Evolutionary conservation across 2,329 filamentous ascomycete genomes (phyloP).

Genomic region (Pseudogymnoascus sp.): DNA sequence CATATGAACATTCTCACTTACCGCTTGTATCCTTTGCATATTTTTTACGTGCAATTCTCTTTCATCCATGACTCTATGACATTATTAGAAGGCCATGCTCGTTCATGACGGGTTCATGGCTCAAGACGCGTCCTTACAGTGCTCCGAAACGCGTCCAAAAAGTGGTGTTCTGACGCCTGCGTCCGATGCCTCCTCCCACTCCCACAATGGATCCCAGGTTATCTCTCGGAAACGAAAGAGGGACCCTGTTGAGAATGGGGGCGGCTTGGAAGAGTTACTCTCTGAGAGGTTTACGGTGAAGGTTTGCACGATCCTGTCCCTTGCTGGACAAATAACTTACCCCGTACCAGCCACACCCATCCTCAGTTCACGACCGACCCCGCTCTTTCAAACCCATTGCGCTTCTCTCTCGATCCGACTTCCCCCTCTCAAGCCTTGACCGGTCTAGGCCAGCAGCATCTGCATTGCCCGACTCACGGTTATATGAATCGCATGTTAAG

Average conservation of each 20-base stretch:
- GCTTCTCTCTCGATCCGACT: constrained; percentile 54
- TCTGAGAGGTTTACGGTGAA: constrained; percentile 31
- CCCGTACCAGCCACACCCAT: constrained; percentile 47
- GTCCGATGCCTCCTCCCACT: constrained; percentile 24
- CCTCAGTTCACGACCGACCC: constrained; percentile 46
- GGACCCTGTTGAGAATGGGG: constrained; percentile 20
- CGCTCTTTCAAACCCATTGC: constrained; percentile 54
- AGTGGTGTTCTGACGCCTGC: constrained; percentile 27
- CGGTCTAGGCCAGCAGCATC: constrained; percentile 38
- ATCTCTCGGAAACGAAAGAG: constrained; percentile 32
- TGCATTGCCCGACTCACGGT: constrained; percentile 46
- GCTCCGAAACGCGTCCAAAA: constrained; percentile 23
- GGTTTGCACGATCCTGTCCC: constrained; percentile 22
- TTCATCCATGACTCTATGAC: constrained; percentile 27
- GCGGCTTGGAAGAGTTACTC: constrained; percentile 29
- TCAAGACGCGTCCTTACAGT: constrained; percentile 25
- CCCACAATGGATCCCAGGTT: constrained; percentile 19
- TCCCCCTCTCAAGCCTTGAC: constrained; percentile 58
- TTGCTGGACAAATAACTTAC: constrained; percentile 20
- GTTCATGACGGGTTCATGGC: constrained; percentile 24
- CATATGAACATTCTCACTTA: constrained; percentile 6
- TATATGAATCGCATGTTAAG: constrained; percentile 57
- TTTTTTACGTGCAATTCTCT: constrained; percentile 14
- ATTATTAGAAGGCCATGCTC: constrained; percentile 30
- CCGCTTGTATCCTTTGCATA: constrained; percentile 3